Conservation (phyloP, 192 early-diverging fungal species). For the Phycomyces blakesleeanus region DNA sequence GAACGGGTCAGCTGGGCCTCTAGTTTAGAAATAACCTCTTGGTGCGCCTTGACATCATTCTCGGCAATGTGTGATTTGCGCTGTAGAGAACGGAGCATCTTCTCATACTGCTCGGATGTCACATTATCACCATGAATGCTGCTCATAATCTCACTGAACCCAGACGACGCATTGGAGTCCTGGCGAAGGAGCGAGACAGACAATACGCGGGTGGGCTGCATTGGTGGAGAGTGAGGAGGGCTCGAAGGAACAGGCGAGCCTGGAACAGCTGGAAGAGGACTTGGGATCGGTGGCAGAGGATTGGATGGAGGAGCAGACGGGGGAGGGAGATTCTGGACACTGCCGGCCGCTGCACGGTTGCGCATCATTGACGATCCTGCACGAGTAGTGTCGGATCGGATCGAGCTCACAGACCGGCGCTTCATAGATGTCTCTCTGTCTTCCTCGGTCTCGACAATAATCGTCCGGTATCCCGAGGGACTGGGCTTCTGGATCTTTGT, state of each 20-base stretch:
- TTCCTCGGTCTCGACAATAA: background rate
- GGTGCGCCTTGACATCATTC: constrained; percentile 34
- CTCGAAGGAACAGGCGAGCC: constrained; percentile 10
- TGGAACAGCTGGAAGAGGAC: constrained; percentile 10
- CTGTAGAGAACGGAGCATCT: constrained; percentile 26
- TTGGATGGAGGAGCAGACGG: constrained; percentile 28
- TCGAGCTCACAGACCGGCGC: constrained; percentile 1
- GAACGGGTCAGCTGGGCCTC: constrained; percentile 43
- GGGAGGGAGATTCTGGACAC: constrained; percentile 17
- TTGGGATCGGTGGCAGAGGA: constrained; percentile 31
- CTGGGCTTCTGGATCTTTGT: constrained; percentile 15
- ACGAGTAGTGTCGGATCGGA: constrained; percentile 6
- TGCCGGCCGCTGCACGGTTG: background rate
- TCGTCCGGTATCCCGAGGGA: constrained; percentile 17
- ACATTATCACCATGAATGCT: background rate
- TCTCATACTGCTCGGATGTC: constrained; percentile 27
- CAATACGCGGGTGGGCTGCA: background rate
- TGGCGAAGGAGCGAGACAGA: constrained; percentile 6
- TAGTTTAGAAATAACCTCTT: constrained; percentile 41
- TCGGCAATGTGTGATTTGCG: constrained; percentile 27
- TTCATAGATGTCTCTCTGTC: constrained; percentile 4
- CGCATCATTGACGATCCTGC: constrained; percentile 1
- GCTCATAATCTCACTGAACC: constrained; percentile 15
- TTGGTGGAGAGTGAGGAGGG: background rate
- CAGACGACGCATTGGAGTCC: constrained; percentile 11